Percentiles rank a stretch among this genome's conserved stretches.
Conservation (phyloP, 305 asterid genomes). For the Fraxinus ornus region DNA sequence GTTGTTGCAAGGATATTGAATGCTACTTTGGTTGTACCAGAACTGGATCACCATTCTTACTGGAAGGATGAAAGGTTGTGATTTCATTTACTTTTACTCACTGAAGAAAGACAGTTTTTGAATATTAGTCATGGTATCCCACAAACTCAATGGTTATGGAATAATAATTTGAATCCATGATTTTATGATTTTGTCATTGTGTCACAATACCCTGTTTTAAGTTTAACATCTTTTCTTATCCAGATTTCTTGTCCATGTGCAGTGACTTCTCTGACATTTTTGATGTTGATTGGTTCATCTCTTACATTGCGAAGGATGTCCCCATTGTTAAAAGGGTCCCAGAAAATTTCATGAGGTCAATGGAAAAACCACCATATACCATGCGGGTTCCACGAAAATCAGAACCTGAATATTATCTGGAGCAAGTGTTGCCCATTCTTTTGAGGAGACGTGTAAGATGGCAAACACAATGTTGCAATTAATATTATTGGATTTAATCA, state of each 20-base stretch:
- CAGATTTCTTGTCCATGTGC: constrained; percentile 10
- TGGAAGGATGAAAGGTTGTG: constrained; percentile 39
- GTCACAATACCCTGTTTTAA: not conserved
- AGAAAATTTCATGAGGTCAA: constrained; percentile 7
- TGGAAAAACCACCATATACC: constrained; percentile 22
- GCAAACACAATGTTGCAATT: not conserved
- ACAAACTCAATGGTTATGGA: not conserved
- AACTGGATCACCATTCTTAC: constrained; percentile 33
- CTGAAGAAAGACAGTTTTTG: not conserved
- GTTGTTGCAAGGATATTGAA: constrained; percentile 36
- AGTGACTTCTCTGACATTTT: constrained; percentile 38
- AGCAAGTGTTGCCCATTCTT: constrained; percentile 24
- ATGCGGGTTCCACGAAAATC: constrained; percentile 35
- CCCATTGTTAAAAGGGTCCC: constrained; percentile 29
- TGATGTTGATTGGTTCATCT: constrained; percentile 30
- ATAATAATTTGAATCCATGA: not conserved
- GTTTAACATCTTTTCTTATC: not conserved
- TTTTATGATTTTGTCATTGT: not conserved
- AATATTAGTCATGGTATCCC: not conserved
- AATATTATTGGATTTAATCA: not conserved
- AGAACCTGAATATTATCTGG: constrained; percentile 20
- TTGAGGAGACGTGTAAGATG: constrained; percentile 6
- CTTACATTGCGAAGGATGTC: constrained; percentile 27
- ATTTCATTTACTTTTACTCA: not conserved
- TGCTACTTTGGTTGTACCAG: constrained; percentile 36